Percentiles rank a stretch among this genome's conserved stretches.
These are phyloP conservation scores for Epichloe gansuensis DNA, from an alignment of 2,329 filamentous ascomycete species.

Conservation along the genomic window DNA sequence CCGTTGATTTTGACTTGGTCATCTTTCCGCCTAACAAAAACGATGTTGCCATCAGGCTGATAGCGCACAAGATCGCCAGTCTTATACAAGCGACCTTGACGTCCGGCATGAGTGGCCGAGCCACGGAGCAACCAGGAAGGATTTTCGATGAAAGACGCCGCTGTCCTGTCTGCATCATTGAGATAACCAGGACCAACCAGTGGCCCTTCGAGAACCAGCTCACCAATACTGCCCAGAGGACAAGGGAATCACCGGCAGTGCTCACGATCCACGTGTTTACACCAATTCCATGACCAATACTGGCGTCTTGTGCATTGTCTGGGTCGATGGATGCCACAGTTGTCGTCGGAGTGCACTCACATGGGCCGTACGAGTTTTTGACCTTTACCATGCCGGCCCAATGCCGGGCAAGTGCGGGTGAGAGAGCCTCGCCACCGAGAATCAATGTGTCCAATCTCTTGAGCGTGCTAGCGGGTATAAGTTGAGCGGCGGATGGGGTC, in stretches of 20 bases:
- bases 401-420: not conserved
- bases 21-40: conserved; percentile 34
- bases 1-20: conserved; percentile 45
- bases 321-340: not conserved
- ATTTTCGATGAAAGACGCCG: conserved; percentile 12
- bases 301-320: not conserved
- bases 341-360: conserved; percentile 2
- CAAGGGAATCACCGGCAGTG: conserved; percentile 8
- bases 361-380: conserved; percentile 4
- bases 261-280: conserved; percentile 13
- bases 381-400: not conserved
- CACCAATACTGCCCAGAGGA: conserved; percentile 12
- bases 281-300: not conserved
- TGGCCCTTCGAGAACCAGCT: conserved; percentile 17
- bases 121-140: conserved; percentile 11
- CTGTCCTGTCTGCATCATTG: conserved; percentile 11
- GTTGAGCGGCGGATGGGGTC: conserved; percentile 3
- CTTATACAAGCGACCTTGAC: conserved; percentile 10
- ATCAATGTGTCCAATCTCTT: not conserved
- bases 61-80: conserved; percentile 16
- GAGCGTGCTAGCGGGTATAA: not conserved
- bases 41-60: conserved; percentile 22
- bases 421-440: conserved; percentile 1
- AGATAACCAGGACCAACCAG: conserved; percentile 15
- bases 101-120: conserved; percentile 13